phyloP scores from a whole-genome alignment of 345 rosid species.

The Pseudoturritis turrita region DNA sequence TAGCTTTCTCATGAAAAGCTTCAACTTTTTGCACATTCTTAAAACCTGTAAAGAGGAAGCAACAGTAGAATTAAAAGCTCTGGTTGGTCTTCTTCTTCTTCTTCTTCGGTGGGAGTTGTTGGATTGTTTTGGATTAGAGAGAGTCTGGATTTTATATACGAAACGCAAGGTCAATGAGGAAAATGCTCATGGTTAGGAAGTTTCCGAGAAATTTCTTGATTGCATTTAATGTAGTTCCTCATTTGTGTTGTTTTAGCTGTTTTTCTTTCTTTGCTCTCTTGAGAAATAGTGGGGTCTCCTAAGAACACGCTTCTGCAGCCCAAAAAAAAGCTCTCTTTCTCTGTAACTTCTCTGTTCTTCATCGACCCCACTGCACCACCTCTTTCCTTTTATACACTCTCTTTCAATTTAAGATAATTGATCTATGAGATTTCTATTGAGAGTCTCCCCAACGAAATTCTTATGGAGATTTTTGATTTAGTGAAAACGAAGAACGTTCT shows the following conservation, averaged over 20 bases:
- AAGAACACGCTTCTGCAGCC: slow-evolving; percentile 21
- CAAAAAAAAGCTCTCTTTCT: slow-evolving; percentile 16
- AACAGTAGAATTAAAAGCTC: not conserved
- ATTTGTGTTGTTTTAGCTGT: not conserved
- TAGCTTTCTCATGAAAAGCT: slow-evolving; percentile 20
- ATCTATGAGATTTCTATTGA: too few species aligned
- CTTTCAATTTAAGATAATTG: not conserved
- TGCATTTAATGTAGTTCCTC: slow-evolving; percentile 17
- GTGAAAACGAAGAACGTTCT: too few species aligned
- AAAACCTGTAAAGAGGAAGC: not conserved
- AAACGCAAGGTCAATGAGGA: not conserved
- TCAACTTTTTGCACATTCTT: slow-evolving; percentile 29
- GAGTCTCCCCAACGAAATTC: too few species aligned
- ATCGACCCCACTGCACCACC: not conserved
- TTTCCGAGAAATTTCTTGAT: slow-evolving; percentile 9
- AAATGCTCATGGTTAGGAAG: slow-evolving; percentile 6
- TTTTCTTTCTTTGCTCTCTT: not conserved
- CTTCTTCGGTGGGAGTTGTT: not conserved
- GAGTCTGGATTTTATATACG: slow-evolving; percentile 5
- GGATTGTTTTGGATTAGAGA: not conserved
- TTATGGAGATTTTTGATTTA: too few species aligned
- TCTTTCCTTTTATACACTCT: not conserved
- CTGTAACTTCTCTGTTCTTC: slow-evolving; percentile 10
- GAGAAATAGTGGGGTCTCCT: slow-evolving; percentile 6
- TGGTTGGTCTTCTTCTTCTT: not conserved